Evolutionary conservation across 2,329 filamentous ascomycete genomes (phyloP).

Genomic region (Parastagonospora avenae): DNA sequence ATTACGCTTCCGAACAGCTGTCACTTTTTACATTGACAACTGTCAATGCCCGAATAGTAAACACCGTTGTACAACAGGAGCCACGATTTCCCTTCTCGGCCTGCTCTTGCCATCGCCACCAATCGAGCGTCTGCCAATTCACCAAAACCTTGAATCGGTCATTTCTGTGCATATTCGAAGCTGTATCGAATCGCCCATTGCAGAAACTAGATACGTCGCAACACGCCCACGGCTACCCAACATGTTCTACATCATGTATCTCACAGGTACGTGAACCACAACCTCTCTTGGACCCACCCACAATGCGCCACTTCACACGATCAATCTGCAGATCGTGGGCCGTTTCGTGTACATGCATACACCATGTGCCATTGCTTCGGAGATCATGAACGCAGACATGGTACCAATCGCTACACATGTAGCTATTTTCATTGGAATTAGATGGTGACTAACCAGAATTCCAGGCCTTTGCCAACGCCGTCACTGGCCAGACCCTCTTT

Average conservation of each 20-base stretch:
- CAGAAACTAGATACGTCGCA: conserved; percentile 25
- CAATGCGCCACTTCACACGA: background rate
- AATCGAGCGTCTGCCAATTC: conserved; percentile 42
- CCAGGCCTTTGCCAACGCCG: conserved; percentile 91
- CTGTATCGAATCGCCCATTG: conserved; percentile 34
- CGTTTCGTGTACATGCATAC: background rate
- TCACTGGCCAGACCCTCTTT: conserved; percentile 89
- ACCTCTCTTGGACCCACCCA: background rate
- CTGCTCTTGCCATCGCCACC: conserved; percentile 37
- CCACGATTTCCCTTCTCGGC: conserved; percentile 39
- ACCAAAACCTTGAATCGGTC: conserved; percentile 29
- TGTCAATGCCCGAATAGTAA: conserved; percentile 36
- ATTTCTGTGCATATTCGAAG: conserved; percentile 28
- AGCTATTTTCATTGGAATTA: background rate
- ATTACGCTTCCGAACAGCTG: conserved; percentile 40
- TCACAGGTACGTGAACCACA: conserved; percentile 44
- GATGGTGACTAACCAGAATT: conserved; percentile 27
- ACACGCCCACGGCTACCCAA: conserved; percentile 15
- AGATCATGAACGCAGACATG: background rate
- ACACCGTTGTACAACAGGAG: conserved; percentile 45
- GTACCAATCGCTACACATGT: background rate
- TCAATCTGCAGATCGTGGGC: background rate
- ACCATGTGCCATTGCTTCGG: background rate
- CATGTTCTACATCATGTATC: conserved; percentile 54
- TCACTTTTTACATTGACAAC: conserved; percentile 44